These are phyloP conservation scores for Castanea sativa DNA, from an alignment of 306 rosid genomes.

Conservation along the genomic window DNA sequence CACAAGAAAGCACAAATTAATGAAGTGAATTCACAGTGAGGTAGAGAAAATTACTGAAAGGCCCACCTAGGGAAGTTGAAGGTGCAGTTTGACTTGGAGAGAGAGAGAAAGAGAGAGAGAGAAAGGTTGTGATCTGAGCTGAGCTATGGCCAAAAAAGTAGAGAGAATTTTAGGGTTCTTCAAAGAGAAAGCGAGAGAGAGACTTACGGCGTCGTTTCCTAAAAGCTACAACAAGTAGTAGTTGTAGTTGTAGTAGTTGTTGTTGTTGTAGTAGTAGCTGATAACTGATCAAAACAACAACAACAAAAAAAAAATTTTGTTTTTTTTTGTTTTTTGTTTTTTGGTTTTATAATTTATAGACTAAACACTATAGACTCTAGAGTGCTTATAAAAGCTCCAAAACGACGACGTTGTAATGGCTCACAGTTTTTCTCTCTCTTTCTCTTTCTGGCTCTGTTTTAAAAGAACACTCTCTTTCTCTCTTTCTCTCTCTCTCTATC, in stretches of 20 bases:
- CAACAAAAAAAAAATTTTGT: too few species aligned
- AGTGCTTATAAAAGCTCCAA: neutral
- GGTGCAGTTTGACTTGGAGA: neutral
- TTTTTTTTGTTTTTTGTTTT: too few species aligned
- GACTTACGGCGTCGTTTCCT: neutral
- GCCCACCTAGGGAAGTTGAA: neutral
- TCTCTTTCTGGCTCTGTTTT: neutral
- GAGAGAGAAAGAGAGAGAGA: too few species aligned
- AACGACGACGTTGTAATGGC: slow-evolving; percentile 1
- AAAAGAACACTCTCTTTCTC: neutral
- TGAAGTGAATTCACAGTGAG: neutral
- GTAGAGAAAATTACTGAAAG: slow-evolving; percentile 1
- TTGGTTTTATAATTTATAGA: too few species aligned
- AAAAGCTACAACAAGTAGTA: neutral
- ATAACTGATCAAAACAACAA: neutral
- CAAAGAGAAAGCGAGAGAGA: neutral
- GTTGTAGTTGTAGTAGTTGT: too few species aligned
- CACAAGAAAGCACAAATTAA: neutral
- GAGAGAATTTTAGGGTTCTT: neutral
- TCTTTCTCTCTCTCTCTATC: neutral
- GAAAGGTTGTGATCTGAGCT: neutral
- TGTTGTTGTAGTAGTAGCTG: too few species aligned
- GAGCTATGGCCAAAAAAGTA: too few species aligned
- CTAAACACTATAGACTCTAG: neutral
- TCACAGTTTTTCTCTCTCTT: neutral